These are phyloP conservation scores for Plasmodium gaboni DNA, from an alignment of 169 alveolate genomes.

Conservation along the genomic window DNA sequence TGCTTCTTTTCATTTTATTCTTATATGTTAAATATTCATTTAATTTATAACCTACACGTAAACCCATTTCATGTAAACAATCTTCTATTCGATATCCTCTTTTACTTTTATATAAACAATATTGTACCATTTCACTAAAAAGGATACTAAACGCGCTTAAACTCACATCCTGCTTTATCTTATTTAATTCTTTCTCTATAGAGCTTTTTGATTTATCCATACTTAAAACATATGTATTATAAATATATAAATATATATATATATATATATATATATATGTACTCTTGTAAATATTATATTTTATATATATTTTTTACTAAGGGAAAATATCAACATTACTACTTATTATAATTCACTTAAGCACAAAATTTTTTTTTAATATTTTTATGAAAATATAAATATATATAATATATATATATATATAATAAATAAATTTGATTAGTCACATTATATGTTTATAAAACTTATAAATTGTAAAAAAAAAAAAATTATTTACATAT, in stretches of 20 bases:
- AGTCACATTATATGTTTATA: too few species aligned
- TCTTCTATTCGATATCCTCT: slow-evolving; percentile 86
- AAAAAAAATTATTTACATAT: too few species aligned
- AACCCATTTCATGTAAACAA: slow-evolving; percentile 86
- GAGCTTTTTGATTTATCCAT: slow-evolving; percentile 31
- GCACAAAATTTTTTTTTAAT: too few species aligned
- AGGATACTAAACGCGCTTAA: slow-evolving; percentile 84
- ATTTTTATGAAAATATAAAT: too few species aligned
- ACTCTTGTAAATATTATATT: background rate
- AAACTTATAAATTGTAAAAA: too few species aligned
- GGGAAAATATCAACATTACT: too few species aligned
- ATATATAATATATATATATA: too few species aligned
- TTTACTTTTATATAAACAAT: slow-evolving; percentile 81
- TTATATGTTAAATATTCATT: slow-evolving; percentile 80
- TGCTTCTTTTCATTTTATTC: slow-evolving; percentile 83
- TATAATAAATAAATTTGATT: too few species aligned
- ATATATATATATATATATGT: slow-evolving; percentile 2
- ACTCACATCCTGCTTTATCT: slow-evolving; percentile 76
- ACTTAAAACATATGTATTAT: background rate
- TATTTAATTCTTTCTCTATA: slow-evolving; percentile 30
- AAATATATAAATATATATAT: background rate
- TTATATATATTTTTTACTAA: background rate
- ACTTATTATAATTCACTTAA: too few species aligned
- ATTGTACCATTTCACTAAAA: slow-evolving; percentile 87
- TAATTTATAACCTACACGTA: slow-evolving; percentile 85